Conservation (phyloP, 164 flowering plant species). For the Saururus chinensis region DNA sequence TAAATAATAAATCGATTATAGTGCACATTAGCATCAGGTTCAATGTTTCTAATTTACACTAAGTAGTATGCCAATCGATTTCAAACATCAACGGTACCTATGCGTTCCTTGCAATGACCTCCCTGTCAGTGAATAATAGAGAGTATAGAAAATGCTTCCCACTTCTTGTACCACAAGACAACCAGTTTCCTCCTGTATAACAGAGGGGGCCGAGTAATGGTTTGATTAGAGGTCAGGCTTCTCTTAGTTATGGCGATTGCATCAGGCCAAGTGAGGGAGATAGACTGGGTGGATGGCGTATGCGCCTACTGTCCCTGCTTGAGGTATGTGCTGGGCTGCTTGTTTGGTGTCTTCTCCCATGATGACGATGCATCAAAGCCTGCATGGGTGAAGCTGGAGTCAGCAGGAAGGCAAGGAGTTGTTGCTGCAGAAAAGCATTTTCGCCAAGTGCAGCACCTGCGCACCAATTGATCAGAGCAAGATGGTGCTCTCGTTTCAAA, state of each 20-base stretch:
- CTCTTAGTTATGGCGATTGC: not conserved
- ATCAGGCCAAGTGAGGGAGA: not conserved
- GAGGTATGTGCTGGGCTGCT: not conserved
- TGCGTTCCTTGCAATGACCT: too few species aligned
- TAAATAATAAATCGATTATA: too few species aligned
- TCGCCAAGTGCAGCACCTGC: slow-evolving; percentile 6
- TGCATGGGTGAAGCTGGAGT: not conserved
- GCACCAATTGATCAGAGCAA: slow-evolving; percentile 1
- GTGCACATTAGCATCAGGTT: too few species aligned
- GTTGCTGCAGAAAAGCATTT: slow-evolving; percentile 8
- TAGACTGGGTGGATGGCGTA: not conserved
- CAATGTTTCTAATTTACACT: too few species aligned
- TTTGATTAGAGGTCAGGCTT: not conserved
- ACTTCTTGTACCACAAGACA: too few species aligned
- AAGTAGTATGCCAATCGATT: too few species aligned
- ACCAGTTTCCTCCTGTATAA: too few species aligned
- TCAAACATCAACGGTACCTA: too few species aligned
- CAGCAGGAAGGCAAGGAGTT: not conserved
- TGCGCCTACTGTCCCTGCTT: not conserved
- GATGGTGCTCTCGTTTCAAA: not conserved
- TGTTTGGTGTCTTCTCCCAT: not conserved
- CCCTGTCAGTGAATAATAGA: too few species aligned
- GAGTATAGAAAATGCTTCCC: too few species aligned
- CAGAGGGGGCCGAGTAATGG: too few species aligned
- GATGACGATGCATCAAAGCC: not conserved